Evolutionary conservation across 352 stramenopile species (phyloP).

Genomic region (Pythium utonaiense): DNA sequence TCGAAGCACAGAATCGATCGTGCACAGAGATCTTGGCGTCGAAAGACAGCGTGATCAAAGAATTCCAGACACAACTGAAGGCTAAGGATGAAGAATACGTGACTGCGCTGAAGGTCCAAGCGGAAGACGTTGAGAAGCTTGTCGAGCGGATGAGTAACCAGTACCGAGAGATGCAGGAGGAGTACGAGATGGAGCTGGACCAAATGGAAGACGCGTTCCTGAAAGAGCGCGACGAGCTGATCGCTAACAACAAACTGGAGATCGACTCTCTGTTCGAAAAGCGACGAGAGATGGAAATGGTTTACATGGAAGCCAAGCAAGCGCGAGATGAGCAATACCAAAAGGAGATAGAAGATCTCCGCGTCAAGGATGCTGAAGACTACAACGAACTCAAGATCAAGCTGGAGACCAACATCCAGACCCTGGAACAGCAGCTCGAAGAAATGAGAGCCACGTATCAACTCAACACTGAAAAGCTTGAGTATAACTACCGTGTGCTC

Average conservation of each 20-base stretch:
- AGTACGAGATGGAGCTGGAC: conserved; percentile 93
- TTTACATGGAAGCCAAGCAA: conserved; percentile 92
- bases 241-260: conserved; percentile 87
- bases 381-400: conserved; percentile 97
- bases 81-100: conserved; percentile 95
- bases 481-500: conserved; percentile 96
- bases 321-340: conserved; percentile 85
- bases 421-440: conserved; percentile 94
- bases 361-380: conserved; percentile 90
- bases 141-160: conserved; percentile 88
- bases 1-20: conserved; percentile 83
- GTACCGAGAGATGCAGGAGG: conserved; percentile 91
- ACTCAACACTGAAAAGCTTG: conserved; percentile 95
- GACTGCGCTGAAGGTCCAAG: conserved; percentile 86
- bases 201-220: conserved; percentile 93
- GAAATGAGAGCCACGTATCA: conserved; percentile 95
- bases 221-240: conserved; percentile 88
- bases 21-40: conserved; percentile 89
- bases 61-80: conserved; percentile 91
- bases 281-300: conserved; percentile 90
- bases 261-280: conserved; percentile 93
- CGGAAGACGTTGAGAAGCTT: conserved; percentile 88
- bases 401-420: conserved; percentile 95
- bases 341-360: conserved; percentile 90
- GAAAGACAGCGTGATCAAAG: conserved; percentile 87